Evolutionary conservation across 805 yeast species (phyloP).

Genomic region (Lipomyces kockii): DNA sequence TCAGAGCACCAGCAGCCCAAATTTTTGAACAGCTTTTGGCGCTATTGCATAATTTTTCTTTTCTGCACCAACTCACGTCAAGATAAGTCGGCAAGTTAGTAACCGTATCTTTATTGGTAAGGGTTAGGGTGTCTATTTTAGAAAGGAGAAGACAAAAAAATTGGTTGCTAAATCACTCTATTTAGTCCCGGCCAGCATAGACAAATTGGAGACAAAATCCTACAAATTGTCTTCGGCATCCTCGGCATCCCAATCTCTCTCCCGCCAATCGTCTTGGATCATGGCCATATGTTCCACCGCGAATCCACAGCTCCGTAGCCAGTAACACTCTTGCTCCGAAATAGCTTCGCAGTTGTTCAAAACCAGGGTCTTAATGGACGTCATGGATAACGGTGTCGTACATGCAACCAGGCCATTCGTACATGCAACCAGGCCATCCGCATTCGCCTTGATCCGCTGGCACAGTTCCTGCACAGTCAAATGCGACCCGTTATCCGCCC

Average conservation of each 20-base stretch:
- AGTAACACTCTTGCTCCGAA: background rate
- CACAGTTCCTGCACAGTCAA: background rate
- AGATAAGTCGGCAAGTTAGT: no score
- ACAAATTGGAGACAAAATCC: background rate
- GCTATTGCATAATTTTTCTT: no score
- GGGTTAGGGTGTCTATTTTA: no score
- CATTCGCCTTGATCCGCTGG: background rate
- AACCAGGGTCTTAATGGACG: background rate
- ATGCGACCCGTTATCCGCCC: background rate
- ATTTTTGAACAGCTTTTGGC: no score
- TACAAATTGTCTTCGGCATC: background rate
- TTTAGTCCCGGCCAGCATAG: background rate
- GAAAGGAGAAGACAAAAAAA: no score
- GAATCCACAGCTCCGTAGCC: background rate
- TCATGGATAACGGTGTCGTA: background rate
- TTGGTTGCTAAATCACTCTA: no score
- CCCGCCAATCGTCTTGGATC: background rate
- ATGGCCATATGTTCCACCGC: constrained; percentile 1
- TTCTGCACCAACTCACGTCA: no score
- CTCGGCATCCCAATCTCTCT: background rate
- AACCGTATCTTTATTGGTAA: no score
- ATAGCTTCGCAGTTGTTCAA: background rate
- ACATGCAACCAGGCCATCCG: background rate
- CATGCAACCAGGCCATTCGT: background rate
- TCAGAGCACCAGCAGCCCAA: no score